Evolutionary conservation across 345 rosid genomes (phyloP).

Genomic region (Dovyalis caffra): DNA sequence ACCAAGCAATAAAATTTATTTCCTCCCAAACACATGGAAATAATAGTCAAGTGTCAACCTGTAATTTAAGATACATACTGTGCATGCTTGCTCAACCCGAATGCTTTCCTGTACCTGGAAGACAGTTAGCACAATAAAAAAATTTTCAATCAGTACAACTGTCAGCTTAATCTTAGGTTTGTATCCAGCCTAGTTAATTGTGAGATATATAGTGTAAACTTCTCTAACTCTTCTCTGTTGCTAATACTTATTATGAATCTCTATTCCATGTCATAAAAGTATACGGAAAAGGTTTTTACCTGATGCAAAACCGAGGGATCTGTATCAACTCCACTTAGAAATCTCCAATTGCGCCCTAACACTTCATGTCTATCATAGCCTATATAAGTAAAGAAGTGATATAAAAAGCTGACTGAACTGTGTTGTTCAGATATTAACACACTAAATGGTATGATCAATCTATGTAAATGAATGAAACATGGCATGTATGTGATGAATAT

Average conservation of each 20-base stretch:
- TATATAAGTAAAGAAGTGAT: slow-evolving; percentile 23
- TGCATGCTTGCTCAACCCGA: slow-evolving; percentile 64
- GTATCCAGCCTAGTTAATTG: not conserved
- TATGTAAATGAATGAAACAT: not conserved
- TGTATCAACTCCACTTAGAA: slow-evolving; percentile 70
- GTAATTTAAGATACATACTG: slow-evolving; percentile 92
- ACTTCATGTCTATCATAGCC: slow-evolving; percentile 87
- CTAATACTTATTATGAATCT: not conserved
- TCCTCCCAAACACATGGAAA: slow-evolving; percentile 15
- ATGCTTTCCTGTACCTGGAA: slow-evolving; percentile 71
- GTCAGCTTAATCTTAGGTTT: not conserved
- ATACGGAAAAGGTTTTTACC: slow-evolving; percentile 38
- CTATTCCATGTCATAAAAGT: slow-evolving; percentile 1
- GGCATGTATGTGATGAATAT: not conserved
- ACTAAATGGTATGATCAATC: not conserved
- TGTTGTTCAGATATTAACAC: not conserved
- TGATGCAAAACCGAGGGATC: slow-evolving; percentile 49
- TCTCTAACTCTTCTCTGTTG: not conserved
- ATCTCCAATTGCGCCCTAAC: slow-evolving; percentile 68
- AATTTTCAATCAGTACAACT: slow-evolving; percentile 3
- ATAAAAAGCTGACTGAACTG: slow-evolving; percentile 12
- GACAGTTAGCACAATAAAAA: slow-evolving; percentile 5
- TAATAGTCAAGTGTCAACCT: slow-evolving; percentile 61
- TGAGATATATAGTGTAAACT: no score
- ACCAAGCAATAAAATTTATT: not conserved